phyloP scores from a whole-genome alignment of 352 stramenopile genomes.

The Phytophthora foliorum region DNA sequence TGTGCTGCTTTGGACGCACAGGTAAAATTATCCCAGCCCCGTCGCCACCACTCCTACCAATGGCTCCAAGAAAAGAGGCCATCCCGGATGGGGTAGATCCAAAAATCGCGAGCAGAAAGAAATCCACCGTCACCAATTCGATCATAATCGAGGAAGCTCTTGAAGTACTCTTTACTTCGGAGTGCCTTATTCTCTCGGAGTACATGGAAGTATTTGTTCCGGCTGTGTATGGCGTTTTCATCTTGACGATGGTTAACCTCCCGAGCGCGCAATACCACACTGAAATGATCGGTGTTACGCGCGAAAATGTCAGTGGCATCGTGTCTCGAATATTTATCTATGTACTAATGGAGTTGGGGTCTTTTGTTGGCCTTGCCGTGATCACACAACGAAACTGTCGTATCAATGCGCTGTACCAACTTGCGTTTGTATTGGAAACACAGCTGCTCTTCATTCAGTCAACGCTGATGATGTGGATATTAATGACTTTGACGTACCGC shows the following conservation, averaged over 20 bases:
- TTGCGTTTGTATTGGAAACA: constrained; percentile 51
- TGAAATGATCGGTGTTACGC: constrained; percentile 27
- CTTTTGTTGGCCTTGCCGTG: constrained; percentile 32
- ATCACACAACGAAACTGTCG: constrained; percentile 21
- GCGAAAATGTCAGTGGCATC: neutral
- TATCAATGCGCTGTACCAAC: constrained; percentile 34
- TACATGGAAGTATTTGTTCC: constrained; percentile 53
- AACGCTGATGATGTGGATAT: constrained; percentile 40
- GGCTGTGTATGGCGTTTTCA: constrained; percentile 35
- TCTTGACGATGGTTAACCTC: constrained; percentile 26
- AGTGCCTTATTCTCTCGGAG: constrained; percentile 50
- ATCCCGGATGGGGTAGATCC: neutral
- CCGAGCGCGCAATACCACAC: constrained; percentile 45
- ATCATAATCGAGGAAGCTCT: constrained; percentile 29
- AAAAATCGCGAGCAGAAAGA: constrained; percentile 4
- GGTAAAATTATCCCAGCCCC: neutral
- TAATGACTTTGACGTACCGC: constrained; percentile 30
- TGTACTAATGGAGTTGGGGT: constrained; percentile 35
- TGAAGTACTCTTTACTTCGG: constrained; percentile 41
- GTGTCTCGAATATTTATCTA: constrained; percentile 36
- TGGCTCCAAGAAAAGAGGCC: neutral
- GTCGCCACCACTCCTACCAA: neutral
- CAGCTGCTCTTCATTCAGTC: constrained; percentile 36
- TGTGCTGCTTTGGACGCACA: neutral
- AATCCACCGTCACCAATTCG: constrained; percentile 9